phyloP scores from a whole-genome alignment of 495 filamentous ascomycete genomes.

The Lentithecium fluviatile region DNA sequence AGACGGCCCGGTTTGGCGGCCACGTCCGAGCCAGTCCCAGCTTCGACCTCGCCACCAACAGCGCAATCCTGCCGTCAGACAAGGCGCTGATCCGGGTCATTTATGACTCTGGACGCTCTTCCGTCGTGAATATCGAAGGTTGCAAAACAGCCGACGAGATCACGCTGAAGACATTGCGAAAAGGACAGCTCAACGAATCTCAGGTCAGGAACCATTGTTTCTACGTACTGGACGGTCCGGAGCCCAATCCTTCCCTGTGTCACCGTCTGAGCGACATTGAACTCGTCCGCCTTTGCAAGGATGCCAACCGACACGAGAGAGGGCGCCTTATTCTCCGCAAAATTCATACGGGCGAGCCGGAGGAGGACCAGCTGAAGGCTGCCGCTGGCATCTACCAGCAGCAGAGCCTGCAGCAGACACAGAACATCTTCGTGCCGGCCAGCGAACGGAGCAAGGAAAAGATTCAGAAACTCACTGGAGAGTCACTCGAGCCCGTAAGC shows the following conservation, averaged over 20 bases:
- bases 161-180: conserved; percentile 77
- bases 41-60: conserved; percentile 63
- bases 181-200: conserved; percentile 58
- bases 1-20: conserved; percentile 43
- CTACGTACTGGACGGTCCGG: conserved; percentile 68
- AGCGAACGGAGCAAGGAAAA: conserved; percentile 71
- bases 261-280: conserved; percentile 79
- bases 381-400: conserved; percentile 81
- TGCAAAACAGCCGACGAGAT: conserved; percentile 90
- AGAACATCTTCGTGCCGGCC: conserved; percentile 60
- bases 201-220: conserved; percentile 50
- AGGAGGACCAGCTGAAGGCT: conserved; percentile 72
- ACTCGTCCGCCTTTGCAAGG: conserved; percentile 78
- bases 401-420: conserved; percentile 69
- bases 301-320: conserved; percentile 72
- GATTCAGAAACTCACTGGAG: conserved; percentile 79
- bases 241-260: conserved; percentile 73
- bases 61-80: conserved; percentile 69
- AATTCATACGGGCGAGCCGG: conserved; percentile 82
- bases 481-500: conserved; percentile 76
- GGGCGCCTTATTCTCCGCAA: conserved; percentile 87
- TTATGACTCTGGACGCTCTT: conserved; percentile 76
- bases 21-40: conserved; percentile 67
- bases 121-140: conserved; percentile 82
- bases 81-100: conserved; percentile 87